Evolutionary conservation across 805 yeast species (phyloP), one percentile per base, ranked within the genome.

Genomic region (Kodamaea jinghongensis): DNA sequence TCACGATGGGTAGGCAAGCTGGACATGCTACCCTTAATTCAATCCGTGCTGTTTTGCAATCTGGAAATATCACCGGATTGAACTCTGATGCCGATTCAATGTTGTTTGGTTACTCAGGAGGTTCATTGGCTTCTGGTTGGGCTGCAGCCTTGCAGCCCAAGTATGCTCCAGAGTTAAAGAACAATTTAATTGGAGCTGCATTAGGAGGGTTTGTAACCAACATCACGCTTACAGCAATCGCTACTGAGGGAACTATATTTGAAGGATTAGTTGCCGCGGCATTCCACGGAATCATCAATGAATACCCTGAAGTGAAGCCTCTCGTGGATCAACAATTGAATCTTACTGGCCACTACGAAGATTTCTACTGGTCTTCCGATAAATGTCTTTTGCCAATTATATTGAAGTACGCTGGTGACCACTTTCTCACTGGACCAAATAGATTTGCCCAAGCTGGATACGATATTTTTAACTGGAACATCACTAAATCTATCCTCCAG

Each of bases 81-180:
- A 30, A 39, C 9, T 20, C 46, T 5, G 47, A 50, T 29, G 58
- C 66, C 3, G 37, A 44, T 11, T 43, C 47, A 6, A 46, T 40
- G 4, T 27, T 65, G 32, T 61, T 64, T 65, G 72, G 72, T 0
- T 66, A 59, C 36, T 60, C 67, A 2, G 71, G 71, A 9, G 71
- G 69, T 4, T 50, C 66, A 0, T 42, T 64, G 23, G 66, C 71
- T 9, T 38, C 61, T 10, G 57, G 61, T 2, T 65, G 71, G 71
- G 69, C 67, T 11, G 60, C 65, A 2, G 51, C 58, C 6, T 45
- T 63, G 15, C 67, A 61, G 41, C 68, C 69, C 8, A 34, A 44
- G 2, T 65, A 65, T 42, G 70, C 70, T 2, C 62, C 64, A 1
- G 70, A 66, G 15, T 45, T 50, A 16, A 17, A 44, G 50, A 17